Base-by-base conservation (phyloP, 2,329 filamentous ascomycete genomes). In the Trichophyton schoenleinii region DNA sequence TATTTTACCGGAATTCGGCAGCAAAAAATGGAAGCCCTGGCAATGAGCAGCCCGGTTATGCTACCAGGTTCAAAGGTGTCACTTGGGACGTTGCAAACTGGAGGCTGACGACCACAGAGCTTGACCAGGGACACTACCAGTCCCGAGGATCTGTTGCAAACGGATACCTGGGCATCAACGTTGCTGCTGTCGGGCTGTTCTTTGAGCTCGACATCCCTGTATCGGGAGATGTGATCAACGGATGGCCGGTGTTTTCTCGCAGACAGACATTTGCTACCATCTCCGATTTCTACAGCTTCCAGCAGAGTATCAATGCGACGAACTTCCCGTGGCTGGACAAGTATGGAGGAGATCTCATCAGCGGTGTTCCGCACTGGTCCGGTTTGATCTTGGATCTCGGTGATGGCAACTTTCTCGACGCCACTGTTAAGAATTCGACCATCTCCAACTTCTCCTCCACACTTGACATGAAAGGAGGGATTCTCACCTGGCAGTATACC, bases 271-370 rank as follows among this genome's bases (percentile, higher is more conserved):
- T 88, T 68, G 83, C 83, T 1, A 87, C 85, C 0, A 80, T 89
- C 31, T 80, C 83, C 3, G 86, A 86, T 0, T 88, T 88, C 68
- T 88, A 80, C 69, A 79, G 87, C 64, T 76, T 76, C 2, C 83
- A 87, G 68, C 76, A 78, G 2, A 79, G 76, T 34, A 82, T 80
- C 0, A 83, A 82, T 52, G 79, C 80, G 0, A 80, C 81, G 5
- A 88, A 88, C 66, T 88, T 86, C 66, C 78, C 79, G 0, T 88
- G 87, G 85, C 70, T 89, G 49, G 78, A 82, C 61, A 82, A 88
- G 65, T 86, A 87, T 71, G 86, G 86, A 5, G 81, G 82, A 62
- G 87, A 90, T 67, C 84, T 87, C 58, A 87, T 89, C 64, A 82
- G 81, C 59, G 87, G 87, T 25, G 79, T 90, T 15, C 87, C 87